These are phyloP conservation scores for Iberis pinnata DNA, from an alignment of 345 rosid genomes.

Conservation along the genomic window DNA sequence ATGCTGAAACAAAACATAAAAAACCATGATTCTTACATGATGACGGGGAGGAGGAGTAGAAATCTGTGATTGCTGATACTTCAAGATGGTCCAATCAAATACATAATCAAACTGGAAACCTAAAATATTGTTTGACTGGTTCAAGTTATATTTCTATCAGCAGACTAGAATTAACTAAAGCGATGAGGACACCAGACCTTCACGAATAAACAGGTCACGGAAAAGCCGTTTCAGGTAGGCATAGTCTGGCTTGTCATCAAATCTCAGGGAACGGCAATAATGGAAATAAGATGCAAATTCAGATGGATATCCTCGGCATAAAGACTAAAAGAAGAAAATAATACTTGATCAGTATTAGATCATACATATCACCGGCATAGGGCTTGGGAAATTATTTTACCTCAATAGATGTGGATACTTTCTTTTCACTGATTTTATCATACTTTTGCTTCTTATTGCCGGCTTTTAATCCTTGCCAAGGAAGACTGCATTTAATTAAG, in stretches of 20 bases:
- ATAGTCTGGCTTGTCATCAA: constrained; percentile 88
- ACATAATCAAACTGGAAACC: constrained; percentile 90
- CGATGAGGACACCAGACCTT: constrained; percentile 47
- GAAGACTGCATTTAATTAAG: constrained; percentile 50
- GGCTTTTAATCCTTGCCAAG: constrained; percentile 94
- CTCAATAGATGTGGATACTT: constrained; percentile 83
- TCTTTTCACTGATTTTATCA: constrained; percentile 85
- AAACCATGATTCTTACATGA: constrained; percentile 37
- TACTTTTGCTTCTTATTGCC: constrained; percentile 91
- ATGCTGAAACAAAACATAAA: background rate
- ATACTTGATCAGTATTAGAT: constrained; percentile 10
- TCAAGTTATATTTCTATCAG: constrained; percentile 1
- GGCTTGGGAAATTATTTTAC: constrained; percentile 29
- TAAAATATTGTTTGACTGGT: constrained; percentile 23
- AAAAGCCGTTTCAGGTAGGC: constrained; percentile 81
- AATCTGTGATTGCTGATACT: constrained; percentile 76
- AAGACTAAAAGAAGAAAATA: constrained; percentile 36
- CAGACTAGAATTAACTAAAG: constrained; percentile 3
- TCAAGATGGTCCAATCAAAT: constrained; percentile 91
- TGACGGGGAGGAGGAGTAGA: constrained; percentile 58
- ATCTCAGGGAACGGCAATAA: constrained; percentile 79
- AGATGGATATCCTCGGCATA: constrained; percentile 82
- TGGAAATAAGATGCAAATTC: constrained; percentile 91
- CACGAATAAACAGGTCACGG: constrained; percentile 85
- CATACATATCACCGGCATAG: constrained; percentile 2